A percentile compares a stretch with the other conserved stretches of the same genome.
Conservation (phyloP, 208 protist genomes). For the Leishmania major region DNA sequence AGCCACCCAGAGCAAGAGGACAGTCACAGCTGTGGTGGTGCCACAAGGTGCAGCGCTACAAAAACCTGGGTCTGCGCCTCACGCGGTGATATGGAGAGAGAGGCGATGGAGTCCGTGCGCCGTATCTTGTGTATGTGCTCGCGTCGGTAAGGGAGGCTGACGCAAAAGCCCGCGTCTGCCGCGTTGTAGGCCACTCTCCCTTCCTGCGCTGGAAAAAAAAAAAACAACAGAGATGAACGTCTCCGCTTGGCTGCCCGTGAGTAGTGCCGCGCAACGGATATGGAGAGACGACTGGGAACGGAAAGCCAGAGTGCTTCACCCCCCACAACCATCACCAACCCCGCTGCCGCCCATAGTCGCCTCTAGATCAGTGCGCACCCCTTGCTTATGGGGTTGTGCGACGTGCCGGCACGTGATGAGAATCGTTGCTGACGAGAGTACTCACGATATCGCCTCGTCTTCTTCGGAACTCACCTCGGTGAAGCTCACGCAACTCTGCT, state of each 20-base stretch:
- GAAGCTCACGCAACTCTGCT: conserved; percentile 4
- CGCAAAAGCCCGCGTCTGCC: neutral
- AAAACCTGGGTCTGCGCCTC: neutral
- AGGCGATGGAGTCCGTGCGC: neutral
- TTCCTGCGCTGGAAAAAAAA: neutral
- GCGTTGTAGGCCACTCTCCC: neutral
- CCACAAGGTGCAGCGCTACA: neutral
- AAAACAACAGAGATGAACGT: neutral
- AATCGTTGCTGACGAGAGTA: neutral
- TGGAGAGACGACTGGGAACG: neutral
- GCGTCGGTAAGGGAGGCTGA: neutral
- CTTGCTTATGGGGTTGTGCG: neutral
- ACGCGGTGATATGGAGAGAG: neutral
- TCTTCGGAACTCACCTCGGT: conserved; percentile 15
- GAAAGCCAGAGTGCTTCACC: neutral
- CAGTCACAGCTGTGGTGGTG: neutral
- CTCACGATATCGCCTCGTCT: neutral
- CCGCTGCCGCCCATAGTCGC: neutral
- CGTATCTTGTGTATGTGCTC: neutral
- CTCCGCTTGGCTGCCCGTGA: neutral
- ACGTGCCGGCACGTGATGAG: neutral
- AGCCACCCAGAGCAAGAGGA: neutral
- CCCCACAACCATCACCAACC: neutral
- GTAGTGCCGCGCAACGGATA: neutral
- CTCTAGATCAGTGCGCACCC: neutral